Base-by-base conservation (phyloP, 169 alveolate species). In the Amoebophrya sp. region DNA sequence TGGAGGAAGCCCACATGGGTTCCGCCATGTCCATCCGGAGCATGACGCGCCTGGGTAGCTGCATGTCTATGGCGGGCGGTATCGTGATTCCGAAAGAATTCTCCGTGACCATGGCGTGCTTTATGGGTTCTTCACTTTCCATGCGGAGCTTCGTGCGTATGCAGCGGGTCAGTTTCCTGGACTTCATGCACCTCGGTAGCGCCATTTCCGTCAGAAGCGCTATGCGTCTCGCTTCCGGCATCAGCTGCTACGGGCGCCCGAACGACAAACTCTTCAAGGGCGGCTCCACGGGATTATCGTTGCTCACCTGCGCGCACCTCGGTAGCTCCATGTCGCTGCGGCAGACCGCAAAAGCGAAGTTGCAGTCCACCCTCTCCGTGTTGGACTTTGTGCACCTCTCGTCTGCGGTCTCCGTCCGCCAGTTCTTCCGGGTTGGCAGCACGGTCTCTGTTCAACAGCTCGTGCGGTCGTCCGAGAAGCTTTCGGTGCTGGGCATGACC, bases 31-130 rank as follows among this genome's bases (percentile, higher is more conserved):
- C 91, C 0, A 12, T 89, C 39, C 40, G 91, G 33, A 12, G 66
- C 40, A 89, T 89, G 91, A 29, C 91, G 38, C 54, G 91, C 23
- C 91, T 89, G 23, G 91, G 91, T 0, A 88, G 90, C 47, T 35
- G 90, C n/a, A 88, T 88, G n/a, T 88, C 90, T 12, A 40, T 88
- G 40, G 53, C 40, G 29, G 90, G 40, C 32, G 53, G 40, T 2
- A 88, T 88, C 32, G 40, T 40, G n/a, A 14, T 88, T 35, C 53
- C 53, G 0, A 32, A 40, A 35, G 40, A 35, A 25, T 23, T 88
- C 90, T 88, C 90, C 53, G n/a, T 88, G 23, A 88, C 53, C 53
- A 40, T 40, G 47, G 29, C 47, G 90, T 35, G 53, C 47, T 12
- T 35, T n/a, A 35, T 88, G n/a, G 90, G 90, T 0, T 25, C 40